Conservation (phyloP, 805 yeast genomes). For the Blastobotrys chiropterorum region DNA sequence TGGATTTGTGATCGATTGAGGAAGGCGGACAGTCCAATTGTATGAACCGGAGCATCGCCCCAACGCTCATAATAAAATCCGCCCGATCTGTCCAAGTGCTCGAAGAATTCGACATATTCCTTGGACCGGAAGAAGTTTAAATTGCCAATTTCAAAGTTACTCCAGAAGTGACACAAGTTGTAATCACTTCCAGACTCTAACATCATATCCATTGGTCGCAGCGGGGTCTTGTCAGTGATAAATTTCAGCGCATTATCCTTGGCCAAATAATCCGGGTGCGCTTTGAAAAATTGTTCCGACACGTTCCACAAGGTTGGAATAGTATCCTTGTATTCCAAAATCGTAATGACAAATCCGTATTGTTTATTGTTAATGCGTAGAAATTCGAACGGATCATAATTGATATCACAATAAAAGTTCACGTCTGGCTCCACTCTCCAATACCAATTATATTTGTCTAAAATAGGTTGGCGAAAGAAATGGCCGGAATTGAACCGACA, state of each 20-base stretch:
- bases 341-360: constrained; percentile 81
- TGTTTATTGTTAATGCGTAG: constrained; percentile 70
- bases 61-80: constrained; percentile 89
- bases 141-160: constrained; percentile 76
- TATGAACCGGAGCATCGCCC: constrained; percentile 94
- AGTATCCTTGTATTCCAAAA: constrained; percentile 78
- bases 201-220: constrained; percentile 35
- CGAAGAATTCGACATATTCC: constrained; percentile 62
- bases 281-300: constrained; percentile 56
- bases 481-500: constrained; percentile 90
- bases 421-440: constrained; percentile 96
- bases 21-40: constrained; percentile 58
- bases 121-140: constrained; percentile 68
- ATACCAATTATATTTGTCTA: constrained; percentile 75
- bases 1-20: constrained; percentile 56
- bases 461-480: constrained; percentile 72
- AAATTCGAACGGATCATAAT: constrained; percentile 71
- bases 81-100: constrained; percentile 61
- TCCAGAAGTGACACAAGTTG: constrained; percentile 84
- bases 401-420: constrained; percentile 71
- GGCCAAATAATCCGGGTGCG: constrained; percentile 55
- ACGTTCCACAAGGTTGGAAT: constrained; percentile 80
- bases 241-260: constrained; percentile 56
- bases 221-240: constrained; percentile 44
- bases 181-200: constrained; percentile 53